Conservation (phyloP, 2,329 filamentous ascomycete genomes). For the Ophiostoma pallidulum region DNA sequence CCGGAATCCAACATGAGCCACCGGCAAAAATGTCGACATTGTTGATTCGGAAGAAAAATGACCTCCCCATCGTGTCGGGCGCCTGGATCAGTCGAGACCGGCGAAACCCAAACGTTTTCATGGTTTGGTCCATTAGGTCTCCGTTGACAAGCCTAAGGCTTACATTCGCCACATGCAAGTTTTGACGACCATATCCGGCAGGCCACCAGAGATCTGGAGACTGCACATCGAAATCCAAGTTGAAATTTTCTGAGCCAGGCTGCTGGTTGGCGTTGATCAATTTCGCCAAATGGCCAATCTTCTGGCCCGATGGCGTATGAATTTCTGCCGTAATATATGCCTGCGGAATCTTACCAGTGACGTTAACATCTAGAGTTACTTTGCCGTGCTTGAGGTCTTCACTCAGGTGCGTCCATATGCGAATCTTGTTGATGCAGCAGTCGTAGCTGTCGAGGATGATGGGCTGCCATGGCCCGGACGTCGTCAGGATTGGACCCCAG, state of each 20-base stretch:
- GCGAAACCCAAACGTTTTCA: constrained; percentile 4
- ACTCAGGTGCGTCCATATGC: not conserved
- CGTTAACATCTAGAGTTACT: not conserved
- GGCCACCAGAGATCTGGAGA: constrained; percentile 11
- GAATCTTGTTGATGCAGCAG: constrained; percentile 36
- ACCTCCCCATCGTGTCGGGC: constrained; percentile 5
- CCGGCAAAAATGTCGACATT: constrained; percentile 58
- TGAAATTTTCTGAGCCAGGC: not conserved
- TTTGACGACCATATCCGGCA: constrained; percentile 2
- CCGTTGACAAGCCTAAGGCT: not conserved
- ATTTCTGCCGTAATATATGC: not conserved
- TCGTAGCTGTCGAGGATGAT: constrained; percentile 56
- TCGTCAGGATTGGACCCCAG: constrained; percentile 56
- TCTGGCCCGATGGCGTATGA: not conserved
- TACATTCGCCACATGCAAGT: not conserved
- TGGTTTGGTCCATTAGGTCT: not conserved
- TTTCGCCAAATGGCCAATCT: too few relatives aligned
- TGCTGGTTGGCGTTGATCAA: not conserved
- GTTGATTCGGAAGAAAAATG: constrained; percentile 14
- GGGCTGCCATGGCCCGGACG: constrained; percentile 56
- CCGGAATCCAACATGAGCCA: constrained; percentile 75
- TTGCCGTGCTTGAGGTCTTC: not conserved
- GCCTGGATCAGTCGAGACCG: constrained; percentile 2
- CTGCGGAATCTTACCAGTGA: not conserved
- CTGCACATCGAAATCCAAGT: not conserved